Percentiles rank a stretch among this genome's conserved stretches.
phyloP scores from a whole-genome alignment of 23 red algal species.

The Gracilaria caudata region DNA sequence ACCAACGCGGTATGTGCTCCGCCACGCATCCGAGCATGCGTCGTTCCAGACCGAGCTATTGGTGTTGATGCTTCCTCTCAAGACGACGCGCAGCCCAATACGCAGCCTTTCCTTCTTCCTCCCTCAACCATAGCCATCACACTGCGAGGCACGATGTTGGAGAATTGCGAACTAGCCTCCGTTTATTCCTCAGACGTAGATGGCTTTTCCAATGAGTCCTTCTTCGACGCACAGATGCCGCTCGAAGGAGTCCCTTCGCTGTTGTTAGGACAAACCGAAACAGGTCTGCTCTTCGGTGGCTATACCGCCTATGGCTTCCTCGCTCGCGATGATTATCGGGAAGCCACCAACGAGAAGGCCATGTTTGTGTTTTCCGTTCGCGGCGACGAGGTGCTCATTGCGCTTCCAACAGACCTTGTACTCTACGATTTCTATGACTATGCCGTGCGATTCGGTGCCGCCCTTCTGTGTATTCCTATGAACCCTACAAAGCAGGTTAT shows the following conservation, averaged over 20 bases:
- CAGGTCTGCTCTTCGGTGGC: conserved; percentile 38
- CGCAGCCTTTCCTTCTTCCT: not conserved
- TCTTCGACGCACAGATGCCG: conserved; percentile 36
- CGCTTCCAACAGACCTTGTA: conserved; percentile 46
- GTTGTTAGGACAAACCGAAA: conserved; percentile 53
- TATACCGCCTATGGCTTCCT: conserved; percentile 54
- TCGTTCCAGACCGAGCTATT: not conserved
- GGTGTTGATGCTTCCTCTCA: not conserved
- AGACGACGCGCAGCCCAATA: too few relatives aligned
- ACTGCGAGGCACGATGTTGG: conserved; percentile 33
- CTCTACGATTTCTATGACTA: conserved; percentile 72
- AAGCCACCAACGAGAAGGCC: conserved; percentile 38
- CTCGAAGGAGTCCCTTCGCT: conserved; percentile 65
- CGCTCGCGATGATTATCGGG: conserved; percentile 72
- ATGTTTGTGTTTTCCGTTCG: conserved; percentile 48
- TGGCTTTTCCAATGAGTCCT: conserved; percentile 51
- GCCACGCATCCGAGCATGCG: not conserved
- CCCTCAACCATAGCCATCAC: not conserved
- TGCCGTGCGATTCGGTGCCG: conserved; percentile 59
- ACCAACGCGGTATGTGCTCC: not conserved
- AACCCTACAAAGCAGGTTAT: conserved; percentile 66
- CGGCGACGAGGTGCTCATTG: conserved; percentile 18
- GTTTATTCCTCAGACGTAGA: conserved; percentile 29
- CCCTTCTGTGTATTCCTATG: conserved; percentile 62
- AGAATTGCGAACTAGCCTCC: not conserved